Conservation (phyloP, 1,284 basidiomycete genomes). For the Ustilago sp. region DNA sequence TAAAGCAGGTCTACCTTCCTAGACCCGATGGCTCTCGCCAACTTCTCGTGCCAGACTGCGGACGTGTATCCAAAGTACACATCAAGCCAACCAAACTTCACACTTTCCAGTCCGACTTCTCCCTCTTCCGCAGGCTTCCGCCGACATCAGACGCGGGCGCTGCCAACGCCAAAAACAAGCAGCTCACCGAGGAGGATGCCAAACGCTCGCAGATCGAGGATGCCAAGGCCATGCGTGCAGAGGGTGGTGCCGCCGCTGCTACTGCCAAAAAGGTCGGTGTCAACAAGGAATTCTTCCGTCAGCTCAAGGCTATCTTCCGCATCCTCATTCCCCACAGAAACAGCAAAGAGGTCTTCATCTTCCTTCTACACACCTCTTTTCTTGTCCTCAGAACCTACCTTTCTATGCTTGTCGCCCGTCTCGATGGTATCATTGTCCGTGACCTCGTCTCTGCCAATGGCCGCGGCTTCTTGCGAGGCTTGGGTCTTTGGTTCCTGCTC, state of each 20-base stretch:
- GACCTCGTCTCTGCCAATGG: slow-evolving; percentile 89
- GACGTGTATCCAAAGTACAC: slow-evolving; percentile 66
- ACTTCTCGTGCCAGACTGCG: slow-evolving; percentile 63
- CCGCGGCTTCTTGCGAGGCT: slow-evolving; percentile 83
- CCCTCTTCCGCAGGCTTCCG: slow-evolving; percentile 57
- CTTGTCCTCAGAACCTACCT: slow-evolving; percentile 81
- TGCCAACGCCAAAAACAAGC: slow-evolving; percentile 31
- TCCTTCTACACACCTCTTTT: slow-evolving; percentile 86
- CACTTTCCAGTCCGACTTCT: slow-evolving; percentile 68
- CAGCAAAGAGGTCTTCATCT: slow-evolving; percentile 79
- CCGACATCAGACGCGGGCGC: slow-evolving; percentile 49
- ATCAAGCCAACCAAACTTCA: slow-evolving; percentile 68
- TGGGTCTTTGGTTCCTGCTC: slow-evolving; percentile 89
- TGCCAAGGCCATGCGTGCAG: slow-evolving; percentile 56
- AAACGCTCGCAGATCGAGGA: slow-evolving; percentile 50
- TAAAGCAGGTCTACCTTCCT: slow-evolving; percentile 63
- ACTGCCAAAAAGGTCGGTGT: slow-evolving; percentile 72
- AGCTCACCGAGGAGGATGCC: slow-evolving; percentile 37
- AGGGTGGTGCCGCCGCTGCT: slow-evolving; percentile 63
- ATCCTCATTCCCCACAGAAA: slow-evolving; percentile 62
- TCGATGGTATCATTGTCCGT: slow-evolving; percentile 90
- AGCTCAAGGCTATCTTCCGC: slow-evolving; percentile 66
- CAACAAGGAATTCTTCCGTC: slow-evolving; percentile 82
- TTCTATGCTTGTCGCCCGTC: slow-evolving; percentile 82
- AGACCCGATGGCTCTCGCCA: slow-evolving; percentile 57